These are phyloP conservation scores for Hydnomerulius pinastri DNA, from an alignment of 768 basidiomycete species.

Conservation along the genomic window DNA sequence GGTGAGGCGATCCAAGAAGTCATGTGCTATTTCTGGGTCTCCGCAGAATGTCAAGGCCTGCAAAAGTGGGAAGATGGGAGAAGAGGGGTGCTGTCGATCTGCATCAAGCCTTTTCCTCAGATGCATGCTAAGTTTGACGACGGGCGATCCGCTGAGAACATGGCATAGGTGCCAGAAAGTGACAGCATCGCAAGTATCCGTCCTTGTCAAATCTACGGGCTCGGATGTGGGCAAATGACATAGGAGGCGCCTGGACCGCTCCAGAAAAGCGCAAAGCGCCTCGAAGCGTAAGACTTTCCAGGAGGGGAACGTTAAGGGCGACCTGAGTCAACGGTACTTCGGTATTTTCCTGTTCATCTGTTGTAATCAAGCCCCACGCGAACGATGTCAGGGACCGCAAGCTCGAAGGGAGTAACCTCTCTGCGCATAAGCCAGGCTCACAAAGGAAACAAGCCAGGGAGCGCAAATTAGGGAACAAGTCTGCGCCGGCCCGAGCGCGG, in stretches of 20 bases:
- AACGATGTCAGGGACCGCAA: conserved; percentile 5
- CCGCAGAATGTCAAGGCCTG: conserved; percentile 2
- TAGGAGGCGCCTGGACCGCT: neutral
- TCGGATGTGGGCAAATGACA: neutral
- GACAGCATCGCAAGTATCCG: neutral
- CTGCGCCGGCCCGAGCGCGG: neutral
- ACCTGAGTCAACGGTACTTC: neutral
- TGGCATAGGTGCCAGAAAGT: neutral
- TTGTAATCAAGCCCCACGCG: neutral
- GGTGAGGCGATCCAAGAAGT: conserved; percentile 4
- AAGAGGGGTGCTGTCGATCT: neutral
- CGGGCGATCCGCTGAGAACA: neutral
- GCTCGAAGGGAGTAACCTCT: conserved; percentile 5
- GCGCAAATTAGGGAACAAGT: conserved; percentile 5
- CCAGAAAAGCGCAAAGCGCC: neutral
- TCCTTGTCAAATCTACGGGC: conserved; percentile 1
- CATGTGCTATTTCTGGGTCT: neutral
- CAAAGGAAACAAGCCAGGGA: neutral
- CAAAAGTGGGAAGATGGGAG: conserved; percentile 1
- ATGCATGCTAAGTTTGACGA: neutral
- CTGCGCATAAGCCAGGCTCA: neutral
- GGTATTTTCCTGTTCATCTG: neutral
- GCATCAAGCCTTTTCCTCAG: neutral
- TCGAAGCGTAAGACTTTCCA: neutral
- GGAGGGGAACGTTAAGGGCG: neutral